Evolutionary conservation across 208 protist genomes (phyloP), one percentile per base, ranked within the genome.

Genomic region (Trypanosoma scelopori): DNA sequence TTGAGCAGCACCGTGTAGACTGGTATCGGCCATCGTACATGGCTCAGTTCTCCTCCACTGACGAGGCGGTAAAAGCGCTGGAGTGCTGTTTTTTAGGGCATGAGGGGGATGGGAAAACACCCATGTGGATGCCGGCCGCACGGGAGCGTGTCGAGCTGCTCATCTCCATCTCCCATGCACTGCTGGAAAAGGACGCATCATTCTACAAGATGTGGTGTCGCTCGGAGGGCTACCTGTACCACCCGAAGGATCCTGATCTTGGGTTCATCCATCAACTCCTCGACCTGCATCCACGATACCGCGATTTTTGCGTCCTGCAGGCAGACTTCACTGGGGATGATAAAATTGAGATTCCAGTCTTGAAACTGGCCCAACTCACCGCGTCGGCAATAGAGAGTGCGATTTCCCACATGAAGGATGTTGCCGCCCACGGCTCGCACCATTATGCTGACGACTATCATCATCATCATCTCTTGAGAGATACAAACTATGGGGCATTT

Each of bases 321-420:
- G 32, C n/a, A 25, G 30, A 55, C 6, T 45, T 7, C 15, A n/a
- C 1, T n/a, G 39, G 9, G 6, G 42, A 18, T 13, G 25, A 71
- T 53, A 22, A 56, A n/a, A 22, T 65, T 27, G 25, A 48, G 18
- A 32, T 94, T 39, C 84, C 84, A 5, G 74, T 91, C 20, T 62
- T 95, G 28, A 95, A 95, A 65, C 72, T 95, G 28, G 70, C 79
- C 27, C 89, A 92, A 65, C 76, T 95, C 46, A 92, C 86, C 0
- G 84, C 81, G 11, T 76, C 76, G 5, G 66, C 45, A 22, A 46
- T 84, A 28, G 56, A 55, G 37, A 39, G 22, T 41, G 51, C 28
- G 3, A 41, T 56, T 13, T 37, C 51, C 18, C 27, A 56, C 3
- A 56, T 56, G 51, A 5, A 13, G 5, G 5, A 7, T 53, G n/a